phyloP scores from a whole-genome alignment of 495 filamentous ascomycete genomes.

The Entonaema liquescens region DNA sequence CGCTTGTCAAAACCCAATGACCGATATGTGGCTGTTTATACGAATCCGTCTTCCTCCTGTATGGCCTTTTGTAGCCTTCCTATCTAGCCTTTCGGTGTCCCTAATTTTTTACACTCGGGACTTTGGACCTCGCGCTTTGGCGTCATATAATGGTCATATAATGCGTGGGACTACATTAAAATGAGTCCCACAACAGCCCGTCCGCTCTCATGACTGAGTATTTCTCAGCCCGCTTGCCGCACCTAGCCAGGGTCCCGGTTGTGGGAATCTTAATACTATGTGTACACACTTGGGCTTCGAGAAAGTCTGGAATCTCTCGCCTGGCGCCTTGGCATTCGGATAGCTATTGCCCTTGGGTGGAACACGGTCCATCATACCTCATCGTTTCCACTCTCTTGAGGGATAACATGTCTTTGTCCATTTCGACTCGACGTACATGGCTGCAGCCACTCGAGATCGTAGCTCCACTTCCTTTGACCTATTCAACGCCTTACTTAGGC shows the following conservation, averaged over 20 bases:
- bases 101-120: slow-evolving; percentile 23
- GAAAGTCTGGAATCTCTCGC: slow-evolving; percentile 37
- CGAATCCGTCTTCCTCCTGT: neutral
- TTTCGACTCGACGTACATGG: slow-evolving; percentile 17
- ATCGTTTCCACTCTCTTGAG: slow-evolving; percentile 28
- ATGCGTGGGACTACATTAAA: slow-evolving; percentile 34
- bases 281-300: slow-evolving; percentile 15
- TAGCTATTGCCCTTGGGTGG: slow-evolving; percentile 23
- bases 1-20: slow-evolving; percentile 47
- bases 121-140: slow-evolving; percentile 11
- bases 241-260: slow-evolving; percentile 19
- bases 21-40: slow-evolving; percentile 21
- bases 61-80: neutral
- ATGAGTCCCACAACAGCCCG: slow-evolving; percentile 32
- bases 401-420: slow-evolving; percentile 1
- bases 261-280: slow-evolving; percentile 19
- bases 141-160: slow-evolving; percentile 17
- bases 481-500: slow-evolving; percentile 39
- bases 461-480: slow-evolving; percentile 37
- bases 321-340: slow-evolving; percentile 40
- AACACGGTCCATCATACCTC: slow-evolving; percentile 18
- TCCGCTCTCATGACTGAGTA: slow-evolving; percentile 9
- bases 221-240: slow-evolving; percentile 34
- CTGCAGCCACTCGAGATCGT: slow-evolving; percentile 29
- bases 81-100: neutral